These are phyloP conservation scores for Lomentospora prolificans DNA, from an alignment of 2,329 filamentous ascomycete genomes.

Conservation along the genomic window DNA sequence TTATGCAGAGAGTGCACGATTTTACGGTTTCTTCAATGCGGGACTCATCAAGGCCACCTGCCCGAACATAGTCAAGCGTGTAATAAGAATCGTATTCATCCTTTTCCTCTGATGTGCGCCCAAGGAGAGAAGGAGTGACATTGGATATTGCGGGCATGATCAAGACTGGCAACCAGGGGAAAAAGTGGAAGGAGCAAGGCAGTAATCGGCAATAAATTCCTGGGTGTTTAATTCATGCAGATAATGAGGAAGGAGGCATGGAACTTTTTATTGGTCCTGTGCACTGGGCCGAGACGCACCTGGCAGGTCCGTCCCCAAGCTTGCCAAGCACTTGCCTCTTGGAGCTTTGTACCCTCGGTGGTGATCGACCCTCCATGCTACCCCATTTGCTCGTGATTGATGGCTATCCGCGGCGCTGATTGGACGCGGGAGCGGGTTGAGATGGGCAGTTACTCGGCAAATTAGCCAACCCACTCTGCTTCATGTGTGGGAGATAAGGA, in stretches of 20 bases:
- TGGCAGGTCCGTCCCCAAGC: background rate
- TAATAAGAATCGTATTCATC: too few relatives aligned
- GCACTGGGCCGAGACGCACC: background rate
- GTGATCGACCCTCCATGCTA: background rate
- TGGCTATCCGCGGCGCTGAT: background rate
- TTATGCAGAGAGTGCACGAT: too few relatives aligned
- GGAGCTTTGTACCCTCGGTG: background rate
- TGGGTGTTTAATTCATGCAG: background rate
- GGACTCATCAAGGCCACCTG: too few relatives aligned
- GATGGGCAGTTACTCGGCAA: background rate
- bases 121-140: too few relatives aligned
- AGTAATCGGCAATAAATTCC: background rate
- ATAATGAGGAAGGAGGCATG: background rate
- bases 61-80: too few relatives aligned
- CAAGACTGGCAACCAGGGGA: background rate
- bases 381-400: background rate
- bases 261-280: background rate
- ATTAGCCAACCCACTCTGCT: background rate
- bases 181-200: background rate
- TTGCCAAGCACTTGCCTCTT: slow-evolving; percentile 1
- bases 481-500: background rate
- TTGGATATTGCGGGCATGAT: too few relatives aligned
- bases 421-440: background rate
- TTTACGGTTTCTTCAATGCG: too few relatives aligned
- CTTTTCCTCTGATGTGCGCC: too few relatives aligned